Evolutionary conservation across 768 basidiomycete genomes (phyloP), one percentile per base, ranked within the genome.

Genomic region (Lentinula guzmanii): DNA sequence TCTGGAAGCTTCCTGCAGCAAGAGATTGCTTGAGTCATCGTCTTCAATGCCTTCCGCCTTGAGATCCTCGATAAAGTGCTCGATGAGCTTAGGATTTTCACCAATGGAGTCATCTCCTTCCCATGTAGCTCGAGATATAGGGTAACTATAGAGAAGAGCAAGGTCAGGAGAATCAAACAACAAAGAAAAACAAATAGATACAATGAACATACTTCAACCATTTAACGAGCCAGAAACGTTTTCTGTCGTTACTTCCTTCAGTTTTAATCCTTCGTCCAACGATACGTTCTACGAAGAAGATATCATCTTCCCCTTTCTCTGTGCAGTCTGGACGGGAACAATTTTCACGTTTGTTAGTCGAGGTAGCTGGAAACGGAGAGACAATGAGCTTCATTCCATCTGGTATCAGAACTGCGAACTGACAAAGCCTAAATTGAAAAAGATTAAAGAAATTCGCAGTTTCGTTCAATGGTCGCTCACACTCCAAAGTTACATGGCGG

Each of bases 61-160:
- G 4, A 52, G 37, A 52, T 51, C 51, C 2, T 60, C 37, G 15
- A 31, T 7, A 11, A 60, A 60, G 15, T n/a, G n/a, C 11, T 41
- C 51, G n/a, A 60, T 51, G 11, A 60, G 50, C 33, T 43, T 42
- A 4, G 16, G 11, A 16, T 60, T 46, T 13, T 18, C 50, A 31
- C 51, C 51, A 11, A 60, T 35, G 15, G 59, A 51, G 24, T 37
- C 35, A 13, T 39, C 51, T 42, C 37, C 51, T 43, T 60, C 59
- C 59, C 59, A 60, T 10, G 59, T 60, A n/a, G 59, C 48, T 41
- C 31, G 39, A 33, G 10, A 52, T 24, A 60, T 21, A 28, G 59
- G 59, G 33, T 52, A 60, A 41, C 59, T 60, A 41, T 16, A n/a
- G 35, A 33, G 31, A 33, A 28, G 33, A 41, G 13, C 5, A 42